Evolutionary conservation across 2,329 filamentous ascomycete genomes (phyloP).

Genomic region (Ceratocystis papillata): DNA sequence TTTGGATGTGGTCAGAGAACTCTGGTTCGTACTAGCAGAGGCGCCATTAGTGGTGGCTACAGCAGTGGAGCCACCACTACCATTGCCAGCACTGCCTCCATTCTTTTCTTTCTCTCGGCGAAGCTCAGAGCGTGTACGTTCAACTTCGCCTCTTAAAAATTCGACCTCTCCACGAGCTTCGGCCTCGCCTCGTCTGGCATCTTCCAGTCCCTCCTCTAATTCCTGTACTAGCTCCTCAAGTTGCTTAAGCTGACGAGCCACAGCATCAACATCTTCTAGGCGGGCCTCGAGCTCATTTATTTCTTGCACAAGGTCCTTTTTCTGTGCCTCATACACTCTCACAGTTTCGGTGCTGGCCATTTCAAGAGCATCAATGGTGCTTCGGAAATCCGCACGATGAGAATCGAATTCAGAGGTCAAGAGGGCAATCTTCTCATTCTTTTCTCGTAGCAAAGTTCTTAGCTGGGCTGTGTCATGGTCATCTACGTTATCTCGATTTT

Average conservation of each 20-base stretch:
- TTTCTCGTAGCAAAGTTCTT: constrained; percentile 74
- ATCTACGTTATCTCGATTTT: constrained; percentile 37
- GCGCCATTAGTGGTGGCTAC: constrained; percentile 9
- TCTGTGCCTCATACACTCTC: constrained; percentile 86
- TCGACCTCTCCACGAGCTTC: constrained; percentile 94
- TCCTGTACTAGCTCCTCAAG: constrained; percentile 94
- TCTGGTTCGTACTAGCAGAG: not conserved
- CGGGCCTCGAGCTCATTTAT: constrained; percentile 71
- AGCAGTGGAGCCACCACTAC: constrained; percentile 33
- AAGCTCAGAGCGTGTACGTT: constrained; percentile 78
- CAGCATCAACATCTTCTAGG: constrained; percentile 79
- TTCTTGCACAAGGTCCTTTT: constrained; percentile 75
- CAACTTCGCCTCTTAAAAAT: constrained; percentile 87
- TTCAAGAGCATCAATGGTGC: constrained; percentile 92
- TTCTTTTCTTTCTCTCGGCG: constrained; percentile 79
- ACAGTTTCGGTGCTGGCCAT: constrained; percentile 92
- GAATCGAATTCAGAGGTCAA: constrained; percentile 90
- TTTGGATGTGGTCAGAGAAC: constrained; percentile 39
- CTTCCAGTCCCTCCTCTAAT: constrained; percentile 90
- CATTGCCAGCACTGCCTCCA: constrained; percentile 39
- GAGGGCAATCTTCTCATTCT: constrained; percentile 91
- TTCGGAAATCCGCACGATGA: constrained; percentile 89
- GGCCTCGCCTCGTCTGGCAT: constrained; percentile 84
- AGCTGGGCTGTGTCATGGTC: constrained; percentile 68
- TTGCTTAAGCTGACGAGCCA: constrained; percentile 85